phyloP scores from a whole-genome alignment of 768 basidiomycete genomes.

The Suillus weaverae region DNA sequence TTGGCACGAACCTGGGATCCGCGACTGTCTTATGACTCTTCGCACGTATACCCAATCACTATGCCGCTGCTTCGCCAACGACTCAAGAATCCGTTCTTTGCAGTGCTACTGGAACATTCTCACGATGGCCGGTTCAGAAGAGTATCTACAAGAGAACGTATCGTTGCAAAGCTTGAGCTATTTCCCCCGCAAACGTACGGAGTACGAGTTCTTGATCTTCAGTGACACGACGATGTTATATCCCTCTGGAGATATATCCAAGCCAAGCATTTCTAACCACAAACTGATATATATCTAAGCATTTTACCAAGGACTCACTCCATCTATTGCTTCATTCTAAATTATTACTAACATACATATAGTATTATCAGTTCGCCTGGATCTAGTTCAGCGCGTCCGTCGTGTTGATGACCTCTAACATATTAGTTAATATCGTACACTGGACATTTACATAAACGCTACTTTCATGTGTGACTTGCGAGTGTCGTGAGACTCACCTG shows the following conservation, averaged over 20 bases:
- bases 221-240: background rate
- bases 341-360: background rate
- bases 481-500: background rate
- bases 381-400: background rate
- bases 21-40: background rate
- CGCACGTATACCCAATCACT: background rate
- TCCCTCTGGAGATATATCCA: background rate
- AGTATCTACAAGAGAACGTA: background rate
- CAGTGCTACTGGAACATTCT: background rate
- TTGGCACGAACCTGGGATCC: constrained; percentile 4
- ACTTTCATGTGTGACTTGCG: background rate
- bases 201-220: background rate
- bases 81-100: constrained; percentile 1
- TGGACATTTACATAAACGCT: background rate
- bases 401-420: background rate
- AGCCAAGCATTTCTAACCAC: background rate
- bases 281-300: background rate
- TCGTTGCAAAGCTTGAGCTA: background rate
- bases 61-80: background rate
- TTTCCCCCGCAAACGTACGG: background rate
- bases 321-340: background rate
- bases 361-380: background rate
- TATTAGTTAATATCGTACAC: background rate
- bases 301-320: background rate
- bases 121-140: background rate